Evolutionary conservation across 768 basidiomycete species (phyloP).

Genomic region (Hericium rajendrae): DNA sequence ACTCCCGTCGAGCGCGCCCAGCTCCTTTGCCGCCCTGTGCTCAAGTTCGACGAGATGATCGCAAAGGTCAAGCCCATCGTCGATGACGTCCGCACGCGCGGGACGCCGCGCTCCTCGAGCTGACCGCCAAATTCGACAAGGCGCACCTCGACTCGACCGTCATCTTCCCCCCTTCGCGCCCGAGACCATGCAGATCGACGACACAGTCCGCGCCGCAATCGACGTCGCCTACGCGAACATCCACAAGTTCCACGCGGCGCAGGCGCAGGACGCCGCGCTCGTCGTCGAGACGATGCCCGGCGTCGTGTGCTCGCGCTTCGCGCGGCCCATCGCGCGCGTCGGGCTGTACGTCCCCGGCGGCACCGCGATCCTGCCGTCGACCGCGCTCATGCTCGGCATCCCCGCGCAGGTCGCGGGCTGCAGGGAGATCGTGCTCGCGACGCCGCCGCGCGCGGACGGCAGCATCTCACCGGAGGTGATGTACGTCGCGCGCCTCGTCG

Average conservation of each 20-base stretch:
- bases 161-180: slow-evolving; percentile 72
- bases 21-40: slow-evolving; percentile 81
- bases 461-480: slow-evolving; percentile 94
- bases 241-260: slow-evolving; percentile 83
- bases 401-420: slow-evolving; percentile 98
- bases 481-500: slow-evolving; percentile 89
- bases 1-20: slow-evolving; percentile 46
- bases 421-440: slow-evolving; percentile 84
- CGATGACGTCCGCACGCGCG: slow-evolving; percentile 69
- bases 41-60: slow-evolving; percentile 85
- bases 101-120: slow-evolving; percentile 82
- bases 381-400: slow-evolving; percentile 95
- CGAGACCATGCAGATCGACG: slow-evolving; percentile 50
- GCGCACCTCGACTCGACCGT: slow-evolving; percentile 60
- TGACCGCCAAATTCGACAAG: slow-evolving; percentile 92
- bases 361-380: slow-evolving; percentile 91
- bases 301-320: slow-evolving; percentile 91
- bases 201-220: slow-evolving; percentile 69
- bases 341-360: slow-evolving; percentile 97
- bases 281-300: slow-evolving; percentile 97
- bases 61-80: slow-evolving; percentile 91
- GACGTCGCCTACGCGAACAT: slow-evolving; percentile 89
- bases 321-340: slow-evolving; percentile 89
- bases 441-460: slow-evolving; percentile 91
- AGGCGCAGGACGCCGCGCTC: slow-evolving; percentile 60